Evolutionary conservation across 2,329 filamentous ascomycete species (phyloP), one percentile per base, ranked within the genome.

Genomic region (Neurospora sp.): DNA sequence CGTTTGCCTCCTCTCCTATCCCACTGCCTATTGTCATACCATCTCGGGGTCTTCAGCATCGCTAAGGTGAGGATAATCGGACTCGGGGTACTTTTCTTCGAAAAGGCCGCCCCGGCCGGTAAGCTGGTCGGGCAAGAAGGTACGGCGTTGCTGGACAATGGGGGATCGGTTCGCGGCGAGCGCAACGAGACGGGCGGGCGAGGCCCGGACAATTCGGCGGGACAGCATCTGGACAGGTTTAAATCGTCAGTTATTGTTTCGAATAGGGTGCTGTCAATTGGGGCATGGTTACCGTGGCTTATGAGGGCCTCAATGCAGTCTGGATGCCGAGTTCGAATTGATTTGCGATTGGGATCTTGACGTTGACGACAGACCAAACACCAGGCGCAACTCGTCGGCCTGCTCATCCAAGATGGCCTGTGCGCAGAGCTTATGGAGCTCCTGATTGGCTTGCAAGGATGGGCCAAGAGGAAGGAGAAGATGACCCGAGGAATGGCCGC

Each of bases 11-110:
- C 12, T 3, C 33, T 62, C 37, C 66, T 4, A 43, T n/a, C 19
- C 39, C n/a, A 37, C 23, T 52, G 66, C 40, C 41, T 41, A 83
- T 76, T 36, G 52, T 71, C 73, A 36, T 68, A 90, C 89, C 88
- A 89, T 88, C 73, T 82, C 83, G 19, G 90, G 90, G 75, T 91
- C 89, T 77, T 90, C 86, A 68, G 86, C 83, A 38, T 90, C 88
- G 71, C 82, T 84, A 69, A 87, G 76, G 2, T 69, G 74, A 52
- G 83, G 81, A 12, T 81, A 81, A 66, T 84, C 82, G 68, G 84
- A 81, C 57, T 83, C 82, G 71, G 85, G 83, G 73, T 82, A 88
- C 74, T 85, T 86, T 75, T 84, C 81, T 6, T 88, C 84, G 67
- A 85, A 74, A 68, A 82, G 74, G 72, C 81, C 81, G 71, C 67